Base-by-base conservation (phyloP, 768 basidiomycete species). In the Leucosporidium scottii region DNA sequence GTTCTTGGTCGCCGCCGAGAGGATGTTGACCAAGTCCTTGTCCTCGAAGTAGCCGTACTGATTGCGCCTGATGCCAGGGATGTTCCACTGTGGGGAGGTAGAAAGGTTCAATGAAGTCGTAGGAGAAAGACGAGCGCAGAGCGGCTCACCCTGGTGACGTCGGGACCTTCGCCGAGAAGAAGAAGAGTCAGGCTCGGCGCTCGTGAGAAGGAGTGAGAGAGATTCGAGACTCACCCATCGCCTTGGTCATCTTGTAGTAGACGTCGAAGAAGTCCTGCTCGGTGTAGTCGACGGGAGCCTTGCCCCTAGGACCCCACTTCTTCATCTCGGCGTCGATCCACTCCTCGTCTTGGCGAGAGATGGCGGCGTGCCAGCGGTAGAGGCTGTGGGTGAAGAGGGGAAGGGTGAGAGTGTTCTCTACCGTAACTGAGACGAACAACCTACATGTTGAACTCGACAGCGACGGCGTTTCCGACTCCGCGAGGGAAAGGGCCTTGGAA, bases 341-440 rank as follows among this genome's bases (percentile, higher is more conserved):
- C 17, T 70, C 4, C 54, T 79, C 75, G 69, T 79, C 77, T 20
- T 70, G 58, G 49, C 65, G 30, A 8, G 78, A 77, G n/a, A 78
- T 77, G 50, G 72, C 75, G 7, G 75, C 75, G 66, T 78, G 80
- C 78, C 77, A 80, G 70, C 79, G 76, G 61, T 76, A 77, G 48
- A 77, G 68, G 18, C 73, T 48, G 64, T 75, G 31, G 65, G 57
- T 48, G 25, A 18, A 36, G 44, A 28, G 6, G 15, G 12, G 25
- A n/a, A 28, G 34, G 3, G 17, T 25, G 55, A 61, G 28, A 4
- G 20, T 8, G 39, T 6, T 12, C 8, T 44, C 8, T 44, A 44
- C 8, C 39, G 7, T 13, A 17, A 44, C 15, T n/a, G 48, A 27
- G 3, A 9, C 30, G 21, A 18, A 9, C 2, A 25, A 54, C 65